Conservation (phyloP, 768 basidiomycete genomes). For the Agrocybe praecox region DNA sequence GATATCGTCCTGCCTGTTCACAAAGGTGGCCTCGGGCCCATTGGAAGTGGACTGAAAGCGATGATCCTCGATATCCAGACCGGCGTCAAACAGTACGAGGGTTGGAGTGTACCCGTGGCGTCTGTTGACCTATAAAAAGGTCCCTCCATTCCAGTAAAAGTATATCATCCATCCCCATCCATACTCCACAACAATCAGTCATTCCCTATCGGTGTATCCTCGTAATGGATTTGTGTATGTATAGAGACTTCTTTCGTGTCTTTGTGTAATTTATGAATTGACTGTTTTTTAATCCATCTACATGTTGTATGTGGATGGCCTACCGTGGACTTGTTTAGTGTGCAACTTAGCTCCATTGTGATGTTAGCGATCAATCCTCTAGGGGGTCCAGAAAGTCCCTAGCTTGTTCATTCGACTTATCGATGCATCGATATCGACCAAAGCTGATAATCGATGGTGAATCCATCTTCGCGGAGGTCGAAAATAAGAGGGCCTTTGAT, state of each 20-base stretch:
- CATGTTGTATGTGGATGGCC: neutral
- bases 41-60: slow-evolving; percentile 67
- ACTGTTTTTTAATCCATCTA: neutral
- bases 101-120: slow-evolving; percentile 56
- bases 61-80: slow-evolving; percentile 74
- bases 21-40: slow-evolving; percentile 44
- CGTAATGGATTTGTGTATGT: neutral
- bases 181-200: neutral
- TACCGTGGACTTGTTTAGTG: neutral
- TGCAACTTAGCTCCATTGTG: neutral
- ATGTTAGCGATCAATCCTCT: neutral
- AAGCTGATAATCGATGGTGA: neutral
- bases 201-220: neutral
- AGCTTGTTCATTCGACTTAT: neutral
- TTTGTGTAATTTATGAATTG: neutral
- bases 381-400: neutral
- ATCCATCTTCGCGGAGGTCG: neutral
- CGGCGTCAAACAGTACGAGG: slow-evolving; percentile 60
- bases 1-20: slow-evolving; percentile 55
- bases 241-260: neutral
- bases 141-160: neutral
- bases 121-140: neutral
- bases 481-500: neutral
- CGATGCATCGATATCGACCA: neutral
- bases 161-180: neutral